phyloP scores from a whole-genome alignment of 352 stramenopile genomes.

The Plasmopara muralis region DNA sequence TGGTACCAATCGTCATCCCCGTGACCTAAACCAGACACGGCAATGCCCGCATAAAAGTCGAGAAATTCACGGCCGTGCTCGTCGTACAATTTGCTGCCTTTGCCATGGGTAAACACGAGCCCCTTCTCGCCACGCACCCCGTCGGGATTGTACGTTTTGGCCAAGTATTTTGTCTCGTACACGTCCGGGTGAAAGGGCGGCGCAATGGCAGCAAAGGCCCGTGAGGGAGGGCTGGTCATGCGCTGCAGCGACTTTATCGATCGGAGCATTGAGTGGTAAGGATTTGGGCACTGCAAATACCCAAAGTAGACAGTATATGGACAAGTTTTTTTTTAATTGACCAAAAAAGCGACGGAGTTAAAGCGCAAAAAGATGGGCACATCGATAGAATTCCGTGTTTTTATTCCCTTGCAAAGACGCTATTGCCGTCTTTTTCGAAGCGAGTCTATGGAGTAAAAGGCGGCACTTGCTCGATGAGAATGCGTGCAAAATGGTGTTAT shows the following conservation, averaged over 20 bases:
- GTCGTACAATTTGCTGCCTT: conserved; percentile 90
- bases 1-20: conserved; percentile 83
- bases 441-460: too few species aligned
- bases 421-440: too few species aligned
- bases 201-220: conserved; percentile 23
- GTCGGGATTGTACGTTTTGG: conserved; percentile 75
- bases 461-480: too few species aligned
- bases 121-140: conserved; percentile 60
- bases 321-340: too few species aligned
- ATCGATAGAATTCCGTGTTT: too few species aligned
- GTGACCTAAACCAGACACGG: conserved; percentile 84
- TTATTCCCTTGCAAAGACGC: too few species aligned
- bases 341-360: too few species aligned
- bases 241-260: conserved; percentile 16
- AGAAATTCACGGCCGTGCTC: conserved; percentile 73
- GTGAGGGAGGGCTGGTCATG: conserved; percentile 8
- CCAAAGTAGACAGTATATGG: neutral
- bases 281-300: neutral
- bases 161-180: conserved; percentile 76
- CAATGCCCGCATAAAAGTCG: conserved; percentile 94
- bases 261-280: conserved; percentile 13
- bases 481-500: too few species aligned
- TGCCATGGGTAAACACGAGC: conserved; percentile 79
- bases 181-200: conserved; percentile 45
- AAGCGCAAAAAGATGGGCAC: too few species aligned